phyloP scores from a whole-genome alignment of 345 rosid genomes.

The Eucalyptus pauciflora region DNA sequence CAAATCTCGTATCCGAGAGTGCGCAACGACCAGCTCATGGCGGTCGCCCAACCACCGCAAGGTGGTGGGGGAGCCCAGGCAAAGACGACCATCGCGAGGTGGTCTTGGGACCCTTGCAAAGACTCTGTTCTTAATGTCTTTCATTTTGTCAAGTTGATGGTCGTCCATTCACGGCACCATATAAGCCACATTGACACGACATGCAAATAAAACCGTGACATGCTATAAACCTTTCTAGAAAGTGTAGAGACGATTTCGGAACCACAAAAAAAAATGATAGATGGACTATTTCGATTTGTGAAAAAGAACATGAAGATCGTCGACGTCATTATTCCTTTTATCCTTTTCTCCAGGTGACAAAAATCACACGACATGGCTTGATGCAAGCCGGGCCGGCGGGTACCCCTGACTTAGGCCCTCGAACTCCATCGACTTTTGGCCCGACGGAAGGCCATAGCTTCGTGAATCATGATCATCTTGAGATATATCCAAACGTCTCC shows the following conservation, averaged over 20 bases:
- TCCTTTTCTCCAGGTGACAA: conserved; percentile 31
- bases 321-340: not conserved
- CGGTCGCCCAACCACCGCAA: no score
- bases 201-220: not conserved
- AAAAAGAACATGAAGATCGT: not conserved
- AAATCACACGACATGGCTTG: conserved; percentile 68
- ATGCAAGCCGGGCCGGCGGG: conserved; percentile 47
- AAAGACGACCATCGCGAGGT: no score
- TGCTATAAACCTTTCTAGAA: not conserved
- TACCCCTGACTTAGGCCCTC: conserved; percentile 35
- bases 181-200: not conserved
- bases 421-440: conserved; percentile 27
- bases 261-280: not conserved
- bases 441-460: conserved; percentile 20
- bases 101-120: no score
- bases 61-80: no score
- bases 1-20: not conserved
- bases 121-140: no score
- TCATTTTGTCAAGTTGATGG: no score
- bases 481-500: not conserved
- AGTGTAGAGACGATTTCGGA: not conserved
- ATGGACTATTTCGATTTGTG: not conserved
- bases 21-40: not conserved
- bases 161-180: no score
- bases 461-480: not conserved